Base-by-base conservation (phyloP, 495 filamentous ascomycete species). In the Daldinia grandis region DNA sequence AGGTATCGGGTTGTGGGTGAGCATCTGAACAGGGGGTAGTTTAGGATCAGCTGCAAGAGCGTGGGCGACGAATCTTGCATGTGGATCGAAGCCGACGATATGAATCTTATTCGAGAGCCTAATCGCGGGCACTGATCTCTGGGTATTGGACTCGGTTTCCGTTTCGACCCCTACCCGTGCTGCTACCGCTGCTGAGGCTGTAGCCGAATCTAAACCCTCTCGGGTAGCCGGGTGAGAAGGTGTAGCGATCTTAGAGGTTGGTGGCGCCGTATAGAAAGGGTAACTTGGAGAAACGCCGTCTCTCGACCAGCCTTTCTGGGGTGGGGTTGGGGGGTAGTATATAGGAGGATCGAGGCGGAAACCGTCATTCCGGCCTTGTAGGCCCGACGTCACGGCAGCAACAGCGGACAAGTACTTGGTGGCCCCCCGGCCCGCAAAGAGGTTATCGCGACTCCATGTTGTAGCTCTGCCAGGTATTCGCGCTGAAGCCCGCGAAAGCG, bases 51-150 rank as follows among this genome's bases (percentile, higher is more conserved):
- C 74, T 9, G 82, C 79, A 10, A 90, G 65, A 5, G 81, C 73
- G 55, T 88, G 82, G 3, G 84, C 79, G 54, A 89, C 72, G 47
- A 85, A 83, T 57, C 78, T 81, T 15, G 87, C 88, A 2, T 81
- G 68, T 25, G 76, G 67, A 25, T 83, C 81, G 40, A 79, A 74
- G 1, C 88, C 88, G 58, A 90, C 69, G 17, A 90, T 78, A 63
- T 88, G 77, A 3, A 90, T 81, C 42, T 78, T 75, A 8, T 82
- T 76, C 1, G 80, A 76, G 3, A 69, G 59, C 12, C 24, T 15
- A 2, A 63, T 47, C 15, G 49, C 17, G 9, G 53, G 65, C 9
- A 67, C 28, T 1, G 12, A 12, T 21, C 21, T 44, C 9, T 4
- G 0, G 15, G 49, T 0, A 17, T 59, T 53, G 12, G 10, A 1